A percentile compares a stretch with the other conserved stretches of the same genome.
Evolutionary conservation across 1,284 basidiomycete genomes (phyloP).

Genomic region (Kalmanozyma brasiliensis): DNA sequence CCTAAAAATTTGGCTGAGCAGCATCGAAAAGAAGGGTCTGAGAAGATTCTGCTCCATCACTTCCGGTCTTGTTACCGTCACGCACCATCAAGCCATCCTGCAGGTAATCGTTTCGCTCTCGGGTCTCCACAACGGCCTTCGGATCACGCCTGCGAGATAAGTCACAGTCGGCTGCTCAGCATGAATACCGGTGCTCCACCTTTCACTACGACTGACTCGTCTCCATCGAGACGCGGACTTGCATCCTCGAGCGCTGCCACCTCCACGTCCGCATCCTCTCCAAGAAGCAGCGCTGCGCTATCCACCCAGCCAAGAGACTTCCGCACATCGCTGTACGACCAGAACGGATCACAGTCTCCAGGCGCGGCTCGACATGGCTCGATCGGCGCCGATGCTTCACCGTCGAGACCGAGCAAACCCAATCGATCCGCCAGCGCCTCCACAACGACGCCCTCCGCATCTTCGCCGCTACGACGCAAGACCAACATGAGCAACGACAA

Average conservation of each 20-base stretch:
- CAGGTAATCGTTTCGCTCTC: background rate
- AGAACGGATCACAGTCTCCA: conserved; percentile 2
- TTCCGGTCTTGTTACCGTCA: conserved; percentile 42
- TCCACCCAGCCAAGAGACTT: conserved; percentile 12
- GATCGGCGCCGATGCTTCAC: conserved; percentile 2
- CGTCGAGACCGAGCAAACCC: conserved; percentile 10
- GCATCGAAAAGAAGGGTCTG: background rate
- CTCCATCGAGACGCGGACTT: conserved; percentile 17
- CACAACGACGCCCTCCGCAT: conserved; percentile 5
- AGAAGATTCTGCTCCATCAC: conserved; percentile 2
- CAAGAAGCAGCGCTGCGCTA: background rate
- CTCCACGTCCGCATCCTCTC: background rate
- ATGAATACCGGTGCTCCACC: conserved; percentile 23
- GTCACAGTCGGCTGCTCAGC: no score
- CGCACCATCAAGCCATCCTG: conserved; percentile 11
- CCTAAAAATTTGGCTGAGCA: background rate
- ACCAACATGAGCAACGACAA: conserved; percentile 38
- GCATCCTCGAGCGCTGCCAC: background rate
- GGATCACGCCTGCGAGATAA: no score
- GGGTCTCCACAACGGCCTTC: no score
- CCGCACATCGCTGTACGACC: conserved; percentile 20
- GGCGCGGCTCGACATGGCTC: conserved; percentile 4
- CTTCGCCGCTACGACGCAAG: conserved; percentile 11
- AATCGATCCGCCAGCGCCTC: conserved; percentile 2
- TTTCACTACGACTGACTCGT: conserved; percentile 15